Conservation (phyloP, 306 rosid species). For the Begonia fuchsioides region DNA sequence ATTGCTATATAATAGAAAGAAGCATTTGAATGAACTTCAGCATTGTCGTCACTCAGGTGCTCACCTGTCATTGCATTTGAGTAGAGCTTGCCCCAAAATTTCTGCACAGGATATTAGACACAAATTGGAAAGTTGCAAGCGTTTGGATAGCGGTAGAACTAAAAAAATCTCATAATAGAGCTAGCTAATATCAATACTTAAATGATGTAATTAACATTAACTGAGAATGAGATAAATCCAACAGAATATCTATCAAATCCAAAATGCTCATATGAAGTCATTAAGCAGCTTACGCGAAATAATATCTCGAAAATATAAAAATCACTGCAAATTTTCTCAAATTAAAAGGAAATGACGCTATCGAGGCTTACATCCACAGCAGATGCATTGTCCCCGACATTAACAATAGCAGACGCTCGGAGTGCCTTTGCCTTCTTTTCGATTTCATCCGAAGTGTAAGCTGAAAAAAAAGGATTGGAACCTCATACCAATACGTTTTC, state of each 20-base stretch:
- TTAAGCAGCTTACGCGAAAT: too few species aligned
- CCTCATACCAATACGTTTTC: constrained; percentile 1
- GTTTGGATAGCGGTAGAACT: background rate
- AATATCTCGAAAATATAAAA: too few species aligned
- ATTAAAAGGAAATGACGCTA: background rate
- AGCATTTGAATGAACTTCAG: constrained; percentile 2
- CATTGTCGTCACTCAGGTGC: background rate
- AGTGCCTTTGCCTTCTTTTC: constrained; percentile 51
- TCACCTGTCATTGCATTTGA: constrained; percentile 53
- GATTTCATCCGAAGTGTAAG: constrained; percentile 46
- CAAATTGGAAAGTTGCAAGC: constrained; percentile 9
- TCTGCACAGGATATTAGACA: constrained; percentile 33
- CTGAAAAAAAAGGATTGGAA: constrained; percentile 20
- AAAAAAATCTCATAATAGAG: background rate
- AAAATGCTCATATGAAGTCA: too few species aligned
- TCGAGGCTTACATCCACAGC: constrained; percentile 36
- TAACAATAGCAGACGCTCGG: constrained; percentile 27
- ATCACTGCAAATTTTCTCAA: too few species aligned
- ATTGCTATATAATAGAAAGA: background rate
- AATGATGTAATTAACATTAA: too few species aligned
- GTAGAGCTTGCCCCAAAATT: constrained; percentile 38
- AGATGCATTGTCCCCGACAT: constrained; percentile 31
- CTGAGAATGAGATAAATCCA: too few species aligned
- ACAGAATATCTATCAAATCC: too few species aligned
- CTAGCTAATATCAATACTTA: background rate